These are phyloP conservation scores for Saussurea involucrata DNA, from an alignment of 129 eudicot species.

Conservation along the genomic window DNA sequence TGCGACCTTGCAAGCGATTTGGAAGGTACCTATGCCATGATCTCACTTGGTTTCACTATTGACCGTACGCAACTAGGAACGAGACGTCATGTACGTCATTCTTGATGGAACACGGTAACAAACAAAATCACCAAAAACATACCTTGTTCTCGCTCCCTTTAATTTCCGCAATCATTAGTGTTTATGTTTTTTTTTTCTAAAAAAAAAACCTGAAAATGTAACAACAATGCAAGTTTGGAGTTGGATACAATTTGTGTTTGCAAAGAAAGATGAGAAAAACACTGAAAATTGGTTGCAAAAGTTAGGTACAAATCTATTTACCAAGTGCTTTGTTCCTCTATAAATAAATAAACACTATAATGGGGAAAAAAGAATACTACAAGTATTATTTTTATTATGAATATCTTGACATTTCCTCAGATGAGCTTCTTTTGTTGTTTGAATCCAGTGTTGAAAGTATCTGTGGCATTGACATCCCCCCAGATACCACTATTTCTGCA, in stretches of 20 bases:
- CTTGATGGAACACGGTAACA: background rate
- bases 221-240: background rate
- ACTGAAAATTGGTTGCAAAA: background rate
- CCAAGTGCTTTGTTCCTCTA: background rate
- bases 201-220: background rate
- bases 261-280: background rate
- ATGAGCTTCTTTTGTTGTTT: conserved; percentile 44
- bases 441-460: conserved; percentile 72
- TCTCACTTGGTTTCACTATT: background rate
- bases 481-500: conserved; percentile 95
- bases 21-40: background rate
- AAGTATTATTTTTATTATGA: background rate
- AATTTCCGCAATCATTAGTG: background rate
- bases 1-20: background rate
- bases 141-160: background rate
- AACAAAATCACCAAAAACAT: background rate
- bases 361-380: background rate
- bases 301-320: background rate
- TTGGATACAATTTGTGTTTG: background rate
- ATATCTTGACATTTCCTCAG: conserved; percentile 27
- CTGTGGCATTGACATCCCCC: conserved; percentile 99
- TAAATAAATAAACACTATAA: background rate
- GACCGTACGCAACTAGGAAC: background rate
- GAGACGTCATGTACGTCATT: background rate
- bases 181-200: too few species aligned